Conservation (phyloP, 108 stramenopile genomes). For the Pseudonitzschia delicatissima region DNA sequence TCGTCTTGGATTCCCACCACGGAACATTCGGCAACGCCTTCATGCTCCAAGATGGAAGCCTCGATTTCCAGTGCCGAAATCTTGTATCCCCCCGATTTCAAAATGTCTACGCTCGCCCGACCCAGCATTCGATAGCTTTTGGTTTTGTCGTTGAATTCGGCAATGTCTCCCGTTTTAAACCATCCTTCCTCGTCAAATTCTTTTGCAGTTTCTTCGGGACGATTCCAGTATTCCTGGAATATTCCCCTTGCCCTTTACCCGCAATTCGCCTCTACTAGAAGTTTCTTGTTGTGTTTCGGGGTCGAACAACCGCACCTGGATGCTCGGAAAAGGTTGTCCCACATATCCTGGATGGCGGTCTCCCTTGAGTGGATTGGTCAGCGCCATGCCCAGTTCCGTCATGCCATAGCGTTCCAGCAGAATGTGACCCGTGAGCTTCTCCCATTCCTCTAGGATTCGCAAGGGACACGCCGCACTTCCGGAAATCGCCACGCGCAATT, state of each 20-base stretch:
- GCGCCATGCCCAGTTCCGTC: slow-evolving; percentile 62
- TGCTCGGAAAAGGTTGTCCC: slow-evolving; percentile 45
- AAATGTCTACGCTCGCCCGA: slow-evolving; percentile 45
- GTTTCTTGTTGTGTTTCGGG: slow-evolving; percentile 18
- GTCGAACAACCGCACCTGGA: slow-evolving; percentile 44
- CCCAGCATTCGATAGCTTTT: slow-evolving; percentile 47
- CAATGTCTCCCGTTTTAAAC: slow-evolving; percentile 51
- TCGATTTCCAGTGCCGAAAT: slow-evolving; percentile 52
- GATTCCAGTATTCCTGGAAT: slow-evolving; percentile 42
- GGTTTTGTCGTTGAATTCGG: slow-evolving; percentile 23
- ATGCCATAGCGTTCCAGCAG: slow-evolving; percentile 58
- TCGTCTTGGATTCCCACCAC: slow-evolving; percentile 37
- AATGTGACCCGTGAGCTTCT: slow-evolving; percentile 42
- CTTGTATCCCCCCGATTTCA: slow-evolving; percentile 49
- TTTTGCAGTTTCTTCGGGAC: slow-evolving; percentile 41
- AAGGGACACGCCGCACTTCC: slow-evolving; percentile 48
- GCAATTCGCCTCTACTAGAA: background rate
- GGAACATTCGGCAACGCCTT: slow-evolving; percentile 28
- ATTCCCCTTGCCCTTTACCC: background rate
- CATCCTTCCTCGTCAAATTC: slow-evolving; percentile 40
- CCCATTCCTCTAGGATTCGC: slow-evolving; percentile 35
- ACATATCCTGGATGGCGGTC: slow-evolving; percentile 41
- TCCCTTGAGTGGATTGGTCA: slow-evolving; percentile 41
- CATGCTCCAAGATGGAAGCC: slow-evolving; percentile 40
- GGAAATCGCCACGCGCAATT: slow-evolving; percentile 42